Base-by-base conservation (phyloP, 371 early-diverging fungal species). In the Sporodiniella umbellata region DNA sequence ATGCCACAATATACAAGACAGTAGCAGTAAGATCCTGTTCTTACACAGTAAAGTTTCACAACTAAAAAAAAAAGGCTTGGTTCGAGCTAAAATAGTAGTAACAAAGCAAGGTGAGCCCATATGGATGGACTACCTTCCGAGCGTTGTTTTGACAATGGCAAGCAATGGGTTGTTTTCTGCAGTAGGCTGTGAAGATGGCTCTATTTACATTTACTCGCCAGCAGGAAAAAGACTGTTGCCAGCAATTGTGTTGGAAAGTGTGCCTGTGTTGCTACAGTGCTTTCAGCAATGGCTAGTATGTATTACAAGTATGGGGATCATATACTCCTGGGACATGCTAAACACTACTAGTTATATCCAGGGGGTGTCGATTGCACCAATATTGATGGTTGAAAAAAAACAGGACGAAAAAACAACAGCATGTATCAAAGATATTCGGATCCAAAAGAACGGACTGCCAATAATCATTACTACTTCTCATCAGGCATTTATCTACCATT, bases 211-310 rank as follows among this genome's bases (percentile, higher is more conserved):
- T 0, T 90, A 86, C 58, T 82, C 87, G 4, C 67, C 73, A 2
- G 70, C 81, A 4, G 93, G 93, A 21, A 64, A 85, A 66, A 78
- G 85, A 1, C 22, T 90, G 17, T 56, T 89, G 19, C 90, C 94
- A 4, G 73, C 81, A 4, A 72, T 92, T 7, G 52, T 77, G 18
- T 45, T 92, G 12, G 88, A 88, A 14, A 77, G 85, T 17, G 71
- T 86, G 1, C 72, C 81, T 6, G 79, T 85, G 0, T 69, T 81
- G 26, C 44, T 92, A 49, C 73, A 76, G 40, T 78, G 73, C 26
- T 62, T 66, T 17, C 70, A 72, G 1, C 67, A 70, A n/a, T 88
- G 80, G 65, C 58, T 90, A 10, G 59, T 93, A 60, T 78, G 75
- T 45, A 51, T 93, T 5, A 84, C 85, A 5, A 65, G 78, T 0